These are phyloP conservation scores for Trichodelitschia bisporula DNA, from an alignment of 495 filamentous ascomycete genomes.

Conservation along the genomic window DNA sequence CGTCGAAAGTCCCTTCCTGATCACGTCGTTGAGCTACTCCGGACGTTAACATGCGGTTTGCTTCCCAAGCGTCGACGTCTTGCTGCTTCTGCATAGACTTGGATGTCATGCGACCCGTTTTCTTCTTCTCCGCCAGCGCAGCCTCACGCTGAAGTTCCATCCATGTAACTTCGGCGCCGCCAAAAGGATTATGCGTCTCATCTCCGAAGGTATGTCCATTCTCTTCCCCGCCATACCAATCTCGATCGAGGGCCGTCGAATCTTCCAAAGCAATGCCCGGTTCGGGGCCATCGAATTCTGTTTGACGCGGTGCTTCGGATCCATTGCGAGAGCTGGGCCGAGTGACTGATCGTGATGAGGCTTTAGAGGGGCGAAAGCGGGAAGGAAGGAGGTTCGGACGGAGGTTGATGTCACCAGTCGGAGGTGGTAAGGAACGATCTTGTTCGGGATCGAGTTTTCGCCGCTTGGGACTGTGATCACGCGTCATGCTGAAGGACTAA, in stretches of 20 bases:
- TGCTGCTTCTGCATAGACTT: constrained; percentile 63
- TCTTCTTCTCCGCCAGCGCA: constrained; percentile 48
- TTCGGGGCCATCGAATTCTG: constrained; percentile 14
- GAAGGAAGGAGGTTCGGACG: constrained; percentile 4
- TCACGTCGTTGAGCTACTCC: constrained; percentile 81
- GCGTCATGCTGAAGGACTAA: constrained; percentile 9
- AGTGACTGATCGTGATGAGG: constrained; percentile 5
- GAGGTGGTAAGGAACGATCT: constrained; percentile 27
- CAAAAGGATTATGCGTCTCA: constrained; percentile 46
- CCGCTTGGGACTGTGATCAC: constrained; percentile 28
- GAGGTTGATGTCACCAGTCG: constrained; percentile 15
- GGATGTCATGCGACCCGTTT: constrained; percentile 41
- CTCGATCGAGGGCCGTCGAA: constrained; percentile 53
- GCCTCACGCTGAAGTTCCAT: constrained; percentile 49
- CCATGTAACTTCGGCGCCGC: constrained; percentile 36
- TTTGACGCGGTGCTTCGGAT: constrained; percentile 7
- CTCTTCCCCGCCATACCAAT: constrained; percentile 70
- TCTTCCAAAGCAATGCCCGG: constrained; percentile 23
- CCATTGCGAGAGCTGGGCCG: constrained; percentile 3
- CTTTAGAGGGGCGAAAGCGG: constrained; percentile 11
- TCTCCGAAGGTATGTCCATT: constrained; percentile 56
- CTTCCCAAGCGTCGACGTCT: constrained; percentile 93
- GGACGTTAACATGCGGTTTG: constrained; percentile 92
- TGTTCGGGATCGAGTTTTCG: constrained; percentile 33
- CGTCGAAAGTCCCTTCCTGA: constrained; percentile 54